A percentile compares a stretch with the other conserved stretches of the same genome.
phyloP scores from a whole-genome alignment of 2,329 filamentous ascomycete species.

The Claviceps lovelessii region DNA sequence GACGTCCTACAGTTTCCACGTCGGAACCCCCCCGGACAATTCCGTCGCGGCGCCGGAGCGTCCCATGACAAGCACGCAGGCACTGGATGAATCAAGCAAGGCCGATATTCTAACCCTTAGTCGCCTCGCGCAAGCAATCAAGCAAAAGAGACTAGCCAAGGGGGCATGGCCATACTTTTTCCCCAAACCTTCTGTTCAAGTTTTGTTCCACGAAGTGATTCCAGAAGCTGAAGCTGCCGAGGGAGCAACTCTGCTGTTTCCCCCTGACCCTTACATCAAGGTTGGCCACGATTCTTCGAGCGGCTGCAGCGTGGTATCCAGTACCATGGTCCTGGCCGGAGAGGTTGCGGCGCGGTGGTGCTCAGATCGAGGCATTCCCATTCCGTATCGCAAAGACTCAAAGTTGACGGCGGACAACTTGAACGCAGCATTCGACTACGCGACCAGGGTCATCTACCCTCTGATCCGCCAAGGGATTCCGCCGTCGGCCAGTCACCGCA shows the following conservation, averaged over 20 bases:
- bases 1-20: conserved; percentile 14
- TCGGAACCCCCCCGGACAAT: conserved; percentile 13
- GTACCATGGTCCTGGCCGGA: conserved; percentile 46
- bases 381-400: conserved; percentile 42
- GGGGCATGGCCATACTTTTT: conserved; percentile 37
- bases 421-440: conserved; percentile 22
- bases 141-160: conserved; percentile 26
- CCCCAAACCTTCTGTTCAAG: conserved; percentile 27
- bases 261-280: conserved; percentile 37
- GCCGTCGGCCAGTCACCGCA: conserved; percentile 18
- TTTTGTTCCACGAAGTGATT: conserved; percentile 25
- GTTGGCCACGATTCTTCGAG: conserved; percentile 18
- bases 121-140: conserved; percentile 32
- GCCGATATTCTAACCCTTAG: conserved; percentile 34
- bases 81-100: conserved; percentile 28
- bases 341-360: conserved; percentile 50
- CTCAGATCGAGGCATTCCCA: conserved; percentile 38
- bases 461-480: conserved; percentile 17
- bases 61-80: conserved; percentile 26
- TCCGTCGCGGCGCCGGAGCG: conserved; percentile 18
- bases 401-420: conserved; percentile 22
- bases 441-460: conserved; percentile 21
- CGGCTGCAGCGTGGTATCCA: conserved; percentile 22
- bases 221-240: conserved; percentile 7
- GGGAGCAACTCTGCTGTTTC: conserved; percentile 13